These are phyloP conservation scores for Stylonectria norvegica DNA, from an alignment of 2,329 filamentous ascomycete species.

Conservation along the genomic window DNA sequence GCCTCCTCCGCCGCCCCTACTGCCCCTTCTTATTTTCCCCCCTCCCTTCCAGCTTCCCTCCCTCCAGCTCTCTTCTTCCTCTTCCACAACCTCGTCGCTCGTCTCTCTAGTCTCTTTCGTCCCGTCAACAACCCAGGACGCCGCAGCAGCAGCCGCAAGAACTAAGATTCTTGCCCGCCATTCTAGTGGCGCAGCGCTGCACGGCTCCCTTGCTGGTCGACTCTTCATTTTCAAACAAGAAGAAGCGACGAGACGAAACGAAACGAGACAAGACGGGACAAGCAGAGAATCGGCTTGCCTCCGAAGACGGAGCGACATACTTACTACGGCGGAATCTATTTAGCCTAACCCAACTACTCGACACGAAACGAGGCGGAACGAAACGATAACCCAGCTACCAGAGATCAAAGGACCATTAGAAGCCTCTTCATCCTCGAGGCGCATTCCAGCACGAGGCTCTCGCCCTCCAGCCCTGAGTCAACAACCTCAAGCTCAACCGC, in stretches of 20 bases:
- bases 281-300: too few species aligned
- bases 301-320: too few species aligned
- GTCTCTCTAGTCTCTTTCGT: slow-evolving; percentile 7
- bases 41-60: slow-evolving; percentile 2
- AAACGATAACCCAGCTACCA: too few species aligned
- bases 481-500: too few species aligned
- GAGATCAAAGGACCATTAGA: slow-evolving; percentile 5
- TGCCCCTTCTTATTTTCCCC: slow-evolving; percentile 16
- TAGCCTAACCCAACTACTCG: too few species aligned
- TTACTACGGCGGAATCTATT: too few species aligned
- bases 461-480: slow-evolving; percentile 13
- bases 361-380: too few species aligned
- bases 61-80: slow-evolving; percentile 4
- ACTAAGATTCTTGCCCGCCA: slow-evolving; percentile 18
- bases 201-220: slow-evolving; percentile 13
- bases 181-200: slow-evolving; percentile 23
- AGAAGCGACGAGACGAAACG: too few species aligned
- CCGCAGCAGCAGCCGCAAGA: slow-evolving; percentile 19
- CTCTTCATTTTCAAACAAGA: slow-evolving; percentile 6
- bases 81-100: slow-evolving; percentile 13
- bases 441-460: slow-evolving; percentile 18
- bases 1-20: slow-evolving; percentile 11
- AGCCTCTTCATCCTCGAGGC: slow-evolving; percentile 1
- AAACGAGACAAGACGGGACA: too few species aligned
- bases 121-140: slow-evolving; percentile 7